A percentile compares a stretch with the other conserved stretches of the same genome.
Evolutionary conservation across 306 rosid species (phyloP).

Genomic region (Acacia melanoxylon): DNA sequence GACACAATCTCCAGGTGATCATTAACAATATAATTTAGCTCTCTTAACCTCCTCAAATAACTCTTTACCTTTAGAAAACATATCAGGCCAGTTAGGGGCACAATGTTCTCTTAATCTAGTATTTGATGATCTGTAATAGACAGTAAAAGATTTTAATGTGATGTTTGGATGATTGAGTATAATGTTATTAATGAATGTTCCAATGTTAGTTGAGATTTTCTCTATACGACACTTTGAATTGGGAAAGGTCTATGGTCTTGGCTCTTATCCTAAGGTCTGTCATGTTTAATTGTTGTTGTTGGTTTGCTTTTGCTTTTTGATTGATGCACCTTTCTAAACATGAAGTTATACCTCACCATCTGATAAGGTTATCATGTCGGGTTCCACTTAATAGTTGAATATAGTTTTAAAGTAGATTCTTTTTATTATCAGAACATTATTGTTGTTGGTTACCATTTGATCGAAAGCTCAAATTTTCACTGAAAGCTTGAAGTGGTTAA

Average conservation of each 20-base stretch:
- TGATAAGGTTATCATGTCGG: background rate
- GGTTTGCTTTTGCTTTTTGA: background rate
- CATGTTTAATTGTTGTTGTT: background rate
- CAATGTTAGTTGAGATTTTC: conserved; percentile 52
- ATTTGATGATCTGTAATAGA: no score
- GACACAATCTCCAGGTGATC: conserved; percentile 25
- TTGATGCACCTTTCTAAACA: background rate
- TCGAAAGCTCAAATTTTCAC: background rate
- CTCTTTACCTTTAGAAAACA: conserved; percentile 79
- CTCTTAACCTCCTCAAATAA: conserved; percentile 72
- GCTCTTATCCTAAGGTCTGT: conserved; percentile 94
- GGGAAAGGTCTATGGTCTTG: conserved; percentile 99
- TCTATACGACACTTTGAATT: conserved; percentile 88
- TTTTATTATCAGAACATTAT: background rate
- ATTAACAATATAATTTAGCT: conserved; percentile 40
- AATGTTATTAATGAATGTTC: no score
- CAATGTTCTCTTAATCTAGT: no score
- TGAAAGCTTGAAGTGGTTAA: background rate
- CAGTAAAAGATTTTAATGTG: no score
- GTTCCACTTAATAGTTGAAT: background rate
- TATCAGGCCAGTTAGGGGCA: conserved; percentile 46
- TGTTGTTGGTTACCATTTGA: background rate
- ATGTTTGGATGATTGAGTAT: no score
- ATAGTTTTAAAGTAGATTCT: background rate
- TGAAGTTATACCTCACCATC: background rate